phyloP scores from a whole-genome alignment of 768 basidiomycete species.

The Artomyces pyxidatus region DNA sequence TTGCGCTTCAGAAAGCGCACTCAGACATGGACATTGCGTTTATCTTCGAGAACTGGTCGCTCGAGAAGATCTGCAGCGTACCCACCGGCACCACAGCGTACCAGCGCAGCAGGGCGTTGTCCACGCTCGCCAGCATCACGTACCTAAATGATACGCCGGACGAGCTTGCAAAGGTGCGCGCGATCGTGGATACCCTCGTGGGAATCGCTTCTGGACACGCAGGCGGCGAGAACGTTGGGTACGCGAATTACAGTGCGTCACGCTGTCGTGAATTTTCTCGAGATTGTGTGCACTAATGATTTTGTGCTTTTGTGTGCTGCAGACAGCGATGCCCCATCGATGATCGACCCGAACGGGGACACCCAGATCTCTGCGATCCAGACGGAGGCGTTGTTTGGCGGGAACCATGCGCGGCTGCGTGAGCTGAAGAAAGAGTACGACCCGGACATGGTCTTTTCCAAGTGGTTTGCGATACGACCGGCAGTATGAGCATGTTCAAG shows the following conservation, averaged over 20 bases:
- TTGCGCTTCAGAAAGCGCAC: conserved; percentile 22
- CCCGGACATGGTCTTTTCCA: conserved; percentile 36
- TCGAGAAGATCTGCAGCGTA: conserved; percentile 28
- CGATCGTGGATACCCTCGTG: conserved; percentile 1
- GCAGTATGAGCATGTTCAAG: too few species aligned
- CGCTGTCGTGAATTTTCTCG: too few species aligned
- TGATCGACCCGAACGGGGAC: too few species aligned
- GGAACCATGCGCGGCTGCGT: conserved; percentile 33
- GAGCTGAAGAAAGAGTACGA: conserved; percentile 36
- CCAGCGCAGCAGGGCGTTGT: conserved; percentile 28
- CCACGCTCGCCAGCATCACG: conserved; percentile 25
- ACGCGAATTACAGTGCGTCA: conserved; percentile 16
- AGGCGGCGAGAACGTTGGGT: conserved; percentile 7
- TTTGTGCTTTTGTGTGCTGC: too few species aligned
- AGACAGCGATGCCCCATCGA: too few species aligned
- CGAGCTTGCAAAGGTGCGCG: conserved; percentile 25
- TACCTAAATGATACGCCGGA: conserved; percentile 29
- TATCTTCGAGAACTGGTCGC: conserved; percentile 37
- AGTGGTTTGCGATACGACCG: conserved; percentile 38
- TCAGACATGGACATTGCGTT: conserved; percentile 19
- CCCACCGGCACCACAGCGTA: conserved; percentile 30
- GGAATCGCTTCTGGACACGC: not conserved
- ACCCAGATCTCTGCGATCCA: too few species aligned
- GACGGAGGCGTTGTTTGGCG: conserved; percentile 28
- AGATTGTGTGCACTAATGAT: too few species aligned